phyloP scores from a whole-genome alignment of 148 eudicot species.

The Amaranthus hypochondriacus region DNA sequence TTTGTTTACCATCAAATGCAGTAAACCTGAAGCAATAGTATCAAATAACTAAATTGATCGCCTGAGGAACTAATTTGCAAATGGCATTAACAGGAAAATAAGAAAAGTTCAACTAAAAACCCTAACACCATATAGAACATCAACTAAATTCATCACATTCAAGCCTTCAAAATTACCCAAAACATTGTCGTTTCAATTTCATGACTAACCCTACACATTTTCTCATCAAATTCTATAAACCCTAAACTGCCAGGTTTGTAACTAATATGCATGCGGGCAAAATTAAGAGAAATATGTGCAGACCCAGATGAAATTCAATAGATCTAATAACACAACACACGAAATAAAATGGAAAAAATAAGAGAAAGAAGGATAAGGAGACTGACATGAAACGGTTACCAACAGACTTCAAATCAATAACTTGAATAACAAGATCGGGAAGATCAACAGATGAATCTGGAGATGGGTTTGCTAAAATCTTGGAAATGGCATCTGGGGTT shows the following conservation, averaged over 20 bases:
- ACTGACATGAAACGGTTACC: constrained; percentile 61
- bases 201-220: background rate
- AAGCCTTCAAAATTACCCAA: background rate
- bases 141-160: background rate
- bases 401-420: constrained; percentile 60
- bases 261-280: background rate
- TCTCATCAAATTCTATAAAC: too few relatives aligned
- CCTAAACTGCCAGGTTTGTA: background rate
- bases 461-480: constrained; percentile 62
- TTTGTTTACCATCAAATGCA: constrained; percentile 78
- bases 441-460: constrained; percentile 55
- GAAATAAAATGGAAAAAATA: background rate
- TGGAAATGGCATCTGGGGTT: constrained; percentile 63
- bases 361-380: background rate
- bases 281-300: background rate
- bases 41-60: constrained; percentile 1
- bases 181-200: background rate
- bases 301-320: background rate
- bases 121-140: background rate
- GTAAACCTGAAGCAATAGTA: constrained; percentile 45
- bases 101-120: background rate
- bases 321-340: background rate
- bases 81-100: background rate
- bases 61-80: too few relatives aligned
- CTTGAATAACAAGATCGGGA: constrained; percentile 64